A percentile compares a stretch with the other conserved stretches of the same genome.
These are phyloP conservation scores for Petunia hybrid DNA, from an alignment of 305 asterid species.

Conservation along the genomic window DNA sequence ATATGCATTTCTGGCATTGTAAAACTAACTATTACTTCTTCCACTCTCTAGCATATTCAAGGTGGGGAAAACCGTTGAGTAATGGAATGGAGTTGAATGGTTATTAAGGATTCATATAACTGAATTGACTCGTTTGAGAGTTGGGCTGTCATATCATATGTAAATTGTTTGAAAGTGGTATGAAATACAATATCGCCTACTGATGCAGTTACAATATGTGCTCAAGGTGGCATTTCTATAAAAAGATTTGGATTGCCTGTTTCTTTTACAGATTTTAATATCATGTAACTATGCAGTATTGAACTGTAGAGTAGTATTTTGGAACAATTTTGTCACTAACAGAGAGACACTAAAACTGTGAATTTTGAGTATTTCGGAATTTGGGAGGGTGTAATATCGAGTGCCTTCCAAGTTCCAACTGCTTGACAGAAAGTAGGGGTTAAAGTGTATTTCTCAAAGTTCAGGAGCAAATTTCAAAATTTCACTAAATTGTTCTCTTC, in stretches of 20 bases:
- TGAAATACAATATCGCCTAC: slow-evolving; percentile 6
- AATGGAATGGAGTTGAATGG: background rate
- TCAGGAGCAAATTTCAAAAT: slow-evolving; percentile 13
- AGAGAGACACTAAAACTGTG: background rate
- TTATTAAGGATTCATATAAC: slow-evolving; percentile 18
- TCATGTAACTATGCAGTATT: background rate
- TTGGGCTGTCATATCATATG: background rate
- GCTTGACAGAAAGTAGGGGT: background rate
- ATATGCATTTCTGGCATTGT: too few species aligned
- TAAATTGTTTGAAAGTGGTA: background rate
- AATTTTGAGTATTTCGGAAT: background rate
- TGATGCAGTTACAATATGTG: slow-evolving; percentile 20
- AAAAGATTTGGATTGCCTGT: background rate
- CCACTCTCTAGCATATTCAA: too few species aligned
- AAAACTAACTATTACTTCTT: too few species aligned
- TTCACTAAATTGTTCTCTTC: background rate
- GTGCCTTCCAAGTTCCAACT: background rate
- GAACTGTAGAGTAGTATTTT: background rate
- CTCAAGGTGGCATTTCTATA: background rate
- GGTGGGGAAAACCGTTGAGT: too few species aligned
- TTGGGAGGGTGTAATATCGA: background rate
- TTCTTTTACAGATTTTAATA: background rate
- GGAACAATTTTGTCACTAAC: background rate
- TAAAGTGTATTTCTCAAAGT: background rate
- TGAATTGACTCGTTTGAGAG: too few species aligned